These are phyloP conservation scores for Colletotrichum zoysiae DNA, from an alignment of 2,329 filamentous ascomycete species.

Conservation along the genomic window DNA sequence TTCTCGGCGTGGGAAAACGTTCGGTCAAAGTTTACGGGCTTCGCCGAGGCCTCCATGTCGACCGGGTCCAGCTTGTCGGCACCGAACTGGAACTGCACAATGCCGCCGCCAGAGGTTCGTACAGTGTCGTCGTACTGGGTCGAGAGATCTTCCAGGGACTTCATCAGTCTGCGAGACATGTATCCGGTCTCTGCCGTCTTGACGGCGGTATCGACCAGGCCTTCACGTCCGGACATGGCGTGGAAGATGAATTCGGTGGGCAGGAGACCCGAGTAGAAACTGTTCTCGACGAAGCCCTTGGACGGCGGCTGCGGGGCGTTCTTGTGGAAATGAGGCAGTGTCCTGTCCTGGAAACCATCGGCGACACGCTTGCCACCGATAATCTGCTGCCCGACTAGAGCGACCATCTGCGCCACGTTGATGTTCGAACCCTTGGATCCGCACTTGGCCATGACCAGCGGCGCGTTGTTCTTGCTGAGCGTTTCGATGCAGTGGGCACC, in stretches of 20 bases:
- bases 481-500: constrained; percentile 92
- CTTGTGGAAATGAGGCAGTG: constrained; percentile 94
- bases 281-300: constrained; percentile 97
- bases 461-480: constrained; percentile 90
- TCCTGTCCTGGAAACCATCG: constrained; percentile 96
- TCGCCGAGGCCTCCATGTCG: constrained; percentile 95
- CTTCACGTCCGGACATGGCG: constrained; percentile 98
- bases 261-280: constrained; percentile 92
- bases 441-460: constrained; percentile 96
- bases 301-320: constrained; percentile 91
- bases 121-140: constrained; percentile 96
- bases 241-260: constrained; percentile 98
- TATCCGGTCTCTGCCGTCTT: constrained; percentile 99
- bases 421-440: constrained; percentile 97
- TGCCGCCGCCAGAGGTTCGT: constrained; percentile 85
- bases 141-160: constrained; percentile 94
- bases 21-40: constrained; percentile 90
- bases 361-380: constrained; percentile 93
- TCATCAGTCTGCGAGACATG: constrained; percentile 98
- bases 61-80: constrained; percentile 96
- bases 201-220: constrained; percentile 97
- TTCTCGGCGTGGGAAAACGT: constrained; percentile 87
- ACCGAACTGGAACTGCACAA: constrained; percentile 98
- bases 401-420: constrained; percentile 99
- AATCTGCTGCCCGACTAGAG: constrained; percentile 97